These are phyloP conservation scores for Ochetophila trinervis DNA, from an alignment of 306 rosid species.

Conservation along the genomic window DNA sequence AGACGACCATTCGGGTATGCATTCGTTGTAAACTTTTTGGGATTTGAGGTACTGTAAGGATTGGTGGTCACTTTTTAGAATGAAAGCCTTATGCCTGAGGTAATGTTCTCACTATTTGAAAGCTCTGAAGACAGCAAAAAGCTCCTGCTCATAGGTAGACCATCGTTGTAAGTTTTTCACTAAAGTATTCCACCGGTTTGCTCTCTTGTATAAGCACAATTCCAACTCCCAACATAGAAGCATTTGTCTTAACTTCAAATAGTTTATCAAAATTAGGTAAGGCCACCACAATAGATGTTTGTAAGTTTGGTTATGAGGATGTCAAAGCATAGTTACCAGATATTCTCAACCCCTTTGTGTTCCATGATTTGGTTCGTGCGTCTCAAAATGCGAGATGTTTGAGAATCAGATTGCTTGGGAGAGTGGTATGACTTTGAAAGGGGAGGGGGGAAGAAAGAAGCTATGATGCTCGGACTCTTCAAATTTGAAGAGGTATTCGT, in stretches of 20 bases:
- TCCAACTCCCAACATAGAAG: background rate
- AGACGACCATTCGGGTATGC: no score
- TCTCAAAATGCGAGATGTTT: no score
- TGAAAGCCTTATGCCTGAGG: background rate
- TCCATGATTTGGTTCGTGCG: no score
- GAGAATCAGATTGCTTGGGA: no score
- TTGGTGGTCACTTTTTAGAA: background rate
- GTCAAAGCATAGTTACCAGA: no score
- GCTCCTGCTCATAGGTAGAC: background rate
- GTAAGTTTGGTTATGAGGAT: background rate
- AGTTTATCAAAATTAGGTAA: background rate
- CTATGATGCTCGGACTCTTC: no score
- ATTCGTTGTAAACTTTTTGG: background rate
- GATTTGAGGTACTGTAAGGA: background rate
- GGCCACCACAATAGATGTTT: background rate
- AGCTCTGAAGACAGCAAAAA: background rate
- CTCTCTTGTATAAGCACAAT: background rate
- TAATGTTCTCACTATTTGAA: background rate
- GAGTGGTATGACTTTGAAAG: no score
- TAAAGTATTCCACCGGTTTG: background rate
- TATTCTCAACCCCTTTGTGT: no score
- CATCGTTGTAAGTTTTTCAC: background rate
- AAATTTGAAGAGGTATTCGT: no score
- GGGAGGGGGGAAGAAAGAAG: no score
- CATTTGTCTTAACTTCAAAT: background rate